A percentile compares a stretch with the other conserved stretches of the same genome.
Conservation (phyloP, 2,329 filamentous ascomycete species). For the Cladosporium sp. region DNA sequence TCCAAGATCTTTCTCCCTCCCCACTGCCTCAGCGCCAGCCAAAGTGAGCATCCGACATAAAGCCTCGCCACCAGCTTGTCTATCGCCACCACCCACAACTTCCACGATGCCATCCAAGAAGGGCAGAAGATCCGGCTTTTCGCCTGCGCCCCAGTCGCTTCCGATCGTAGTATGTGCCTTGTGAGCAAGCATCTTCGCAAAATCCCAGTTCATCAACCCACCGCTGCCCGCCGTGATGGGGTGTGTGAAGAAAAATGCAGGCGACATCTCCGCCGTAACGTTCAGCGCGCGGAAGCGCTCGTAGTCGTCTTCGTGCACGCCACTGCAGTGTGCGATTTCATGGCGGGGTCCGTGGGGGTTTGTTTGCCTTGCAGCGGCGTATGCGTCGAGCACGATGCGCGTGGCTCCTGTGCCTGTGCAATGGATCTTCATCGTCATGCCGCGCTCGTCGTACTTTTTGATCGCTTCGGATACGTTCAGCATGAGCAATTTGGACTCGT, state of each 20-base stretch:
- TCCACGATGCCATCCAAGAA: not conserved
- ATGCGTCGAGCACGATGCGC: constrained; percentile 35
- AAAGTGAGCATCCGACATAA: constrained; percentile 8
- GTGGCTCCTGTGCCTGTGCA: constrained; percentile 36
- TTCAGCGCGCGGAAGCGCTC: constrained; percentile 32
- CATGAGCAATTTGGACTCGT: constrained; percentile 28
- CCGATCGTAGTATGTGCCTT: constrained; percentile 37
- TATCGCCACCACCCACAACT: not conserved
- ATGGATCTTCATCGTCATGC: constrained; percentile 39
- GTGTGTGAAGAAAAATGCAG: constrained; percentile 32
- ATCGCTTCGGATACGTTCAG: constrained; percentile 31
- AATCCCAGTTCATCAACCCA: constrained; percentile 34
- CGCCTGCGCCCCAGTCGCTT: constrained; percentile 19
- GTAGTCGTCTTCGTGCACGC: constrained; percentile 35
- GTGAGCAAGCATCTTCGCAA: constrained; percentile 30
- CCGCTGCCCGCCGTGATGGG: constrained; percentile 21
- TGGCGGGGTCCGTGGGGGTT: constrained; percentile 35
- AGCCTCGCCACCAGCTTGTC: not conserved
- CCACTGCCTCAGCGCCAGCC: constrained; percentile 49
- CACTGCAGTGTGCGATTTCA: constrained; percentile 36
- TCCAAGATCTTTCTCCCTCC: constrained; percentile 40
- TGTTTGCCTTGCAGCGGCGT: constrained; percentile 30
- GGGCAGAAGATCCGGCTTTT: constrained; percentile 5
- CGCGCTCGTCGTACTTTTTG: constrained; percentile 33
- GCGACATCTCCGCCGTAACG: constrained; percentile 40